A percentile compares a stretch with the other conserved stretches of the same genome.
Conservation (phyloP, 106 monocot species). For the Allium fistulosum region DNA sequence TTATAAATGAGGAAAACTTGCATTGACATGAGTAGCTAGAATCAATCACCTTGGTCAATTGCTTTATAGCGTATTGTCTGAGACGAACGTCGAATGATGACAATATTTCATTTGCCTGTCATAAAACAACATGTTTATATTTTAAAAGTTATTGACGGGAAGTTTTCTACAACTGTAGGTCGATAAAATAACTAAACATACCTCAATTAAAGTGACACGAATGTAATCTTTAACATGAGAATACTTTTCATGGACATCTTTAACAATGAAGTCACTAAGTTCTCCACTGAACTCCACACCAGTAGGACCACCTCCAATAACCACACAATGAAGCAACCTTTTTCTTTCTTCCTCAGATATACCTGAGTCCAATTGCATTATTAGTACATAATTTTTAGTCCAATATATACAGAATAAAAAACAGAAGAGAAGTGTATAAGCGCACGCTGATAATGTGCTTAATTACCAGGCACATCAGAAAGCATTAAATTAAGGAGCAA, state of each 20-base stretch:
- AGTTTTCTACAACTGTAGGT: too few species aligned
- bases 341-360: constrained; percentile 72
- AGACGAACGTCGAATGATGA: constrained; percentile 90
- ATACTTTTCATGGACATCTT: constrained; percentile 82
- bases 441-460: too few species aligned
- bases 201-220: constrained; percentile 21
- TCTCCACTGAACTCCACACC: constrained; percentile 99
- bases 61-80: constrained; percentile 81
- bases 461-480: constrained; percentile 78
- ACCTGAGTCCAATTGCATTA: constrained; percentile 24
- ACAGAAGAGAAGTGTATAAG: too few species aligned
- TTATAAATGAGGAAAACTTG: too few species aligned
- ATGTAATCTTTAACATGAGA: constrained; percentile 94
- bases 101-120: constrained; percentile 95
- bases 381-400: too few species aligned
- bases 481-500: constrained; percentile 92
- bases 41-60: constrained; percentile 73
- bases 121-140: constrained; percentile 10
- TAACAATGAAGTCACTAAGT: constrained; percentile 93
- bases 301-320: constrained; percentile 97
- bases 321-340: constrained; percentile 88
- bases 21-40: neutral
- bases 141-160: neutral
- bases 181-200: neutral
- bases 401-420: too few species aligned